phyloP scores from a whole-genome alignment of 2,329 filamentous ascomycete species.

The Beauveria scarabaeidicola region DNA sequence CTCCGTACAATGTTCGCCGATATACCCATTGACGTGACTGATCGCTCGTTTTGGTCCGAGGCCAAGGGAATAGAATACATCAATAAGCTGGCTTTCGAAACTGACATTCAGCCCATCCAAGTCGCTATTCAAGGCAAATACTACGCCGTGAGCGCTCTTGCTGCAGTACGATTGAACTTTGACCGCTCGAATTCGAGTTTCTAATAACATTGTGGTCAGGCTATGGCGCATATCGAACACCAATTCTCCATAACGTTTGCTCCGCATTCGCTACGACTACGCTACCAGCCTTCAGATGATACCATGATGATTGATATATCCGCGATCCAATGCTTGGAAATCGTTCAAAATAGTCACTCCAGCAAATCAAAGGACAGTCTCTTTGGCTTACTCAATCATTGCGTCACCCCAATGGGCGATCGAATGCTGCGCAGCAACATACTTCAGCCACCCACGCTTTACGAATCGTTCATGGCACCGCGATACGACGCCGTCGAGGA shows the following conservation, averaged over 20 bases:
- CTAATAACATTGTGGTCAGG: constrained; percentile 38
- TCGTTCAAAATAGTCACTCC: constrained; percentile 79
- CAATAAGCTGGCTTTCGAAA: constrained; percentile 65
- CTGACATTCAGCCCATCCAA: constrained; percentile 75
- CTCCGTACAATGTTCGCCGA: constrained; percentile 14
- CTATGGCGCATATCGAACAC: constrained; percentile 70
- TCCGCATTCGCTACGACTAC: constrained; percentile 73
- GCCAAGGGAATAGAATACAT: constrained; percentile 68
- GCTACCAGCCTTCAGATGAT: constrained; percentile 79
- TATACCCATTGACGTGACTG: constrained; percentile 39
- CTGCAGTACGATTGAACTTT: constrained; percentile 53
- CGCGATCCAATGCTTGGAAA: constrained; percentile 77
- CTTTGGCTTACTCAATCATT: constrained; percentile 78
- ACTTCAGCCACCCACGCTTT: constrained; percentile 72
- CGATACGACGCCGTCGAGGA: constrained; percentile 82
- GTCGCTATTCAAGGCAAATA: constrained; percentile 75
- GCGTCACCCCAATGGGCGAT: constrained; percentile 78
- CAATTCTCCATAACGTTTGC: constrained; percentile 61
- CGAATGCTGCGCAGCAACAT: constrained; percentile 78
- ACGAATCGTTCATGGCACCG: constrained; percentile 54
- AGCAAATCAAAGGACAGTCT: constrained; percentile 73
- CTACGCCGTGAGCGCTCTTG: constrained; percentile 76
- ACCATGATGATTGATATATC: constrained; percentile 94
- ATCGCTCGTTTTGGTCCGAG: constrained; percentile 80
- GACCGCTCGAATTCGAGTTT: background rate